phyloP scores from a whole-genome alignment of 1,284 basidiomycete species.

The Hypsizygus ulmarius region DNA sequence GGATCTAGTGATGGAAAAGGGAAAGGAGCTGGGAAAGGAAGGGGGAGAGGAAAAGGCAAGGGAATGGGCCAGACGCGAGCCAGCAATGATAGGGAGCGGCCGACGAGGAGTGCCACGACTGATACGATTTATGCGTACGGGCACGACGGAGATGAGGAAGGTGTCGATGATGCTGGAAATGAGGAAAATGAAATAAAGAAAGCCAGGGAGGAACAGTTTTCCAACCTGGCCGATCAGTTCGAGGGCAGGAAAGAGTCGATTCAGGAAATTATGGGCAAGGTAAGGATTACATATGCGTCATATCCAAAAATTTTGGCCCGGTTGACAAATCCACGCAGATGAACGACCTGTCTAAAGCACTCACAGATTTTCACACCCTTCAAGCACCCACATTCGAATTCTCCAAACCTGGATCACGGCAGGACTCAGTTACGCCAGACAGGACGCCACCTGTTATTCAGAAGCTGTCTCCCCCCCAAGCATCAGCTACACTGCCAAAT shows the following conservation, averaged over 20 bases:
- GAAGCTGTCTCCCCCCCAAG: conserved; percentile 7
- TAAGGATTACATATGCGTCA: conserved; percentile 21
- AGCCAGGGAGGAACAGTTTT: conserved; percentile 62
- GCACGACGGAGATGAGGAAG: conserved; percentile 40
- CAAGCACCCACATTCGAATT: conserved; percentile 53
- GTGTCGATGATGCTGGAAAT: conserved; percentile 41
- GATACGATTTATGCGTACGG: conserved; percentile 9
- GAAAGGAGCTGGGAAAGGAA: conserved; percentile 27
- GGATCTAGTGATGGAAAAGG: conserved; percentile 37
- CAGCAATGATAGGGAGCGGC: conserved; percentile 10
- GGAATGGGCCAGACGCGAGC: conserved; percentile 14
- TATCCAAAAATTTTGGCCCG: too few species aligned
- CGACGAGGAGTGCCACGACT: conserved; percentile 11
- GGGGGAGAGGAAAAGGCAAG: conserved; percentile 19
- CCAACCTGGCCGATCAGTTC: conserved; percentile 62
- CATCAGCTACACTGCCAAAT: conserved; percentile 9
- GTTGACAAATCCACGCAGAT: conserved; percentile 36
- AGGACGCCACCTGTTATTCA: conserved; percentile 15
- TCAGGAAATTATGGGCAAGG: conserved; percentile 70
- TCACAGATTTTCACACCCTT: conserved; percentile 58
- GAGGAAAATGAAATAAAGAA: conserved; percentile 45
- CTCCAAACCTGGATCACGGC: conserved; percentile 26
- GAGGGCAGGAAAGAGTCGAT: conserved; percentile 64
- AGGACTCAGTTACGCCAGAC: conserved; percentile 26
- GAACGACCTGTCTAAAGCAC: conserved; percentile 54